Base-by-base conservation (phyloP, 495 filamentous ascomycete species). In the Aspergillus indologenus region DNA sequence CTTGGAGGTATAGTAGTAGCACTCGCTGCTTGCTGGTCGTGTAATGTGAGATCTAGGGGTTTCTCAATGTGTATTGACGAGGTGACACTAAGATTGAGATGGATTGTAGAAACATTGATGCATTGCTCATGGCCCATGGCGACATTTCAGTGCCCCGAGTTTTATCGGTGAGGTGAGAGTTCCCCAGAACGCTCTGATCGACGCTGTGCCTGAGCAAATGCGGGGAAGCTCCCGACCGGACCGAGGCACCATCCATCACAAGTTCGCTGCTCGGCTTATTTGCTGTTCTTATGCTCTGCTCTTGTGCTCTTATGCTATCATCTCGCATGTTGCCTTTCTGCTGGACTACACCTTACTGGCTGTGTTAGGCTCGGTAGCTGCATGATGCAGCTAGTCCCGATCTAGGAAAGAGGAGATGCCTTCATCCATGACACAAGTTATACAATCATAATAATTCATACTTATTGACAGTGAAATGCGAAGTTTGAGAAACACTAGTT, bases 191-290 rank as follows among this genome's bases (percentile, higher is more conserved):
- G n/a, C n/a, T n/a, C n/a, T 18, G 23, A 22, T 44, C 48, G 26
- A 24, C 29, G 44, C 44, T 19, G 15, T 43, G 15, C 31, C 49
- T 31, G 21, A 29, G 44, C 15, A 53, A 59, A 69, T 71, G 69
- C 69, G 69, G 69, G 69, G 69, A 71, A 69, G 58, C 54, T 55
- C 47, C 55, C 48, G 19, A 59, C 50, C 63, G 68, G 59, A 65
- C 68, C 68, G 68, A 70, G 68, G 68, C 67, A 59, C 55, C 53
- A 18, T n/a, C 29, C 46, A 26, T 60, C 49, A 56, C 34, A 9
- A 15, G 34, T 40, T 29, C 3, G 2, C 12, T 40, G 7, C 5
- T 40, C 34, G 34, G 34, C 12, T 6, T 40, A 23, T 29, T 29
- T 9, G 9, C n/a, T 29, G 18, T 40, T 22, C 2, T 59, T 34